A percentile compares a stretch with the other conserved stretches of the same genome.
Evolutionary conservation across 2,329 filamentous ascomycete genomes (phyloP).

Genomic region (Blumeria hordei): DNA sequence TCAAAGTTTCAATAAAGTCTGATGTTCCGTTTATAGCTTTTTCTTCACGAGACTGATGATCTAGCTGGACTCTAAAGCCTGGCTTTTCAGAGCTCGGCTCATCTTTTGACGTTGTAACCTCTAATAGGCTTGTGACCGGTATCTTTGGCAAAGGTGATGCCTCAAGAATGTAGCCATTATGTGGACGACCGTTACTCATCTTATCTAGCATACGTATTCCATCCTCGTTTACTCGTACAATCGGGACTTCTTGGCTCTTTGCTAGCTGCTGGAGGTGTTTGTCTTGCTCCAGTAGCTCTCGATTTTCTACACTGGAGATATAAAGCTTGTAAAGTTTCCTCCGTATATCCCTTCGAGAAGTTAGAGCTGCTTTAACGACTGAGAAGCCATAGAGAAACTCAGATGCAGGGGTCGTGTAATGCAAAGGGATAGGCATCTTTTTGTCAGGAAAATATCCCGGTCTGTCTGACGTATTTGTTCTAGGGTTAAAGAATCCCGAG

Average conservation of each 20-base stretch:
- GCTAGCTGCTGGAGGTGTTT: constrained; percentile 23
- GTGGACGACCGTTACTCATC: constrained; percentile 59
- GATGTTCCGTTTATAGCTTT: constrained; percentile 43
- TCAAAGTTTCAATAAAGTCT: constrained; percentile 20
- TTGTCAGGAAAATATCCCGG: constrained; percentile 1
- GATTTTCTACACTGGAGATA: constrained; percentile 36
- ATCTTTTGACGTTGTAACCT: constrained; percentile 4
- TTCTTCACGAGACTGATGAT: constrained; percentile 52
- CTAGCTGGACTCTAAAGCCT: constrained; percentile 35
- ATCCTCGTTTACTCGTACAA: constrained; percentile 32
- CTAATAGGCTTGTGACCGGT: constrained; percentile 33
- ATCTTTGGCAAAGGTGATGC: constrained; percentile 56
- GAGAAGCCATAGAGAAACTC: constrained; percentile 77
- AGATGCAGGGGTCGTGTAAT: constrained; percentile 65
- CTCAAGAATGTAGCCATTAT: constrained; percentile 79
- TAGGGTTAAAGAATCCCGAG: background rate
- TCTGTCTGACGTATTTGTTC: background rate
- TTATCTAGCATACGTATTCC: constrained; percentile 54
- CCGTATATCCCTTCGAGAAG: constrained; percentile 23
- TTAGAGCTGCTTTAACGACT: constrained; percentile 58
- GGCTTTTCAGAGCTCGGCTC: constrained; percentile 12
- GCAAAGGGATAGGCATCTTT: constrained; percentile 20
- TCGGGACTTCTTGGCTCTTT: constrained; percentile 22
- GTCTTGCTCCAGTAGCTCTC: constrained; percentile 24
- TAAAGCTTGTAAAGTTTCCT: constrained; percentile 72